Conservation (phyloP, 257 asterid species). For the Fraxinus excelsior region DNA sequence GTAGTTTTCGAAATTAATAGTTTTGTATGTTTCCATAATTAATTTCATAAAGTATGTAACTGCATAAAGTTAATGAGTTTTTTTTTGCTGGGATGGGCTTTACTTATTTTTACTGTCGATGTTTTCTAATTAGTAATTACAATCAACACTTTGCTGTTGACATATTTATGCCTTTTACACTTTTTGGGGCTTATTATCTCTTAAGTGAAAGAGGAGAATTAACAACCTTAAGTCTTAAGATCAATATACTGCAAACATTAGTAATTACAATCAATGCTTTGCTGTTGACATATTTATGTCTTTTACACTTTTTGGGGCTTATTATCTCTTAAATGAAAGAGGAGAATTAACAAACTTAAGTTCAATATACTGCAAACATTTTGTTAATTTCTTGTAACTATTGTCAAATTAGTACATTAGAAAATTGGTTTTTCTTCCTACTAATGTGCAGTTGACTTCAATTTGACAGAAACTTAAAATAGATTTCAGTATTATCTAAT, state of each 20-base stretch:
- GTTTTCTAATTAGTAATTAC: neutral
- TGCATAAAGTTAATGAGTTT: neutral
- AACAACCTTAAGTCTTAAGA: too few species aligned
- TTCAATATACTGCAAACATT: neutral
- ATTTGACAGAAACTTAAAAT: too few species aligned
- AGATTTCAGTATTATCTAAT: neutral
- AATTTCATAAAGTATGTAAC: neutral
- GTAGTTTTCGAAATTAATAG: neutral
- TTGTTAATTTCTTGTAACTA: neutral
- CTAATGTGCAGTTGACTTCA: too few species aligned
- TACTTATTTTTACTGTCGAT: neutral
- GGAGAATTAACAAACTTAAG: neutral
- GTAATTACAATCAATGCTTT: neutral
- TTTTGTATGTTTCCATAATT: neutral
- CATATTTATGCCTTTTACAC: neutral
- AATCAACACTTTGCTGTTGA: neutral
- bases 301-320: neutral
- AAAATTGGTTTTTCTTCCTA: neutral
- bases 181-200: neutral
- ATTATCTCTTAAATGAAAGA: neutral
- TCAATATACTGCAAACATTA: too few species aligned
- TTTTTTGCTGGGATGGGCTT: neutral
- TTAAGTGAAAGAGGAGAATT: too few species aligned
- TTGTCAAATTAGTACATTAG: neutral
- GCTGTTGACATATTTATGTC: neutral